Percentiles rank a stretch among this genome's conserved stretches.
Conservation (phyloP, 2,329 filamentous ascomycete species). For the Colletotrichum filicis region DNA sequence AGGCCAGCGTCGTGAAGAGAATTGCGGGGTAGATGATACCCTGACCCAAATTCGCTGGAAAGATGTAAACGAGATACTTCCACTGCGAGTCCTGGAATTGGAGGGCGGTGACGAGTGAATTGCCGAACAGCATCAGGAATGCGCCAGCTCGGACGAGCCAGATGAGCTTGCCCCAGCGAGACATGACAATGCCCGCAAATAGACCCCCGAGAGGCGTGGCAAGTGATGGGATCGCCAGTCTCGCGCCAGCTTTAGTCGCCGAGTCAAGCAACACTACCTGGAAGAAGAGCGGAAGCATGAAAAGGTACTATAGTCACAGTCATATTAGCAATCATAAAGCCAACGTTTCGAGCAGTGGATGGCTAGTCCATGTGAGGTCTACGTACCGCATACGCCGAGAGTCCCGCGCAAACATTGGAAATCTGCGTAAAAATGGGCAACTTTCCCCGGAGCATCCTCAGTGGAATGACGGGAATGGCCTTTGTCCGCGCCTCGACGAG, state of each 20-base stretch:
- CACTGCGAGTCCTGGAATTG: slow-evolving; percentile 60
- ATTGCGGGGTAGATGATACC: slow-evolving; percentile 69
- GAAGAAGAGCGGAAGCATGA: slow-evolving; percentile 78
- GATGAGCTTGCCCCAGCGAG: slow-evolving; percentile 62
- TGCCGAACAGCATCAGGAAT: slow-evolving; percentile 63
- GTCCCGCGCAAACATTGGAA: slow-evolving; percentile 69
- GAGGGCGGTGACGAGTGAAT: slow-evolving; percentile 61
- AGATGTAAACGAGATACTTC: slow-evolving; percentile 67
- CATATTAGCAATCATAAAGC: not conserved
- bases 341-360: not conserved
- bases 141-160: slow-evolving; percentile 63
- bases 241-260: slow-evolving; percentile 71
- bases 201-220: slow-evolving; percentile 68
- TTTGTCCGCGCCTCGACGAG: slow-evolving; percentile 59
- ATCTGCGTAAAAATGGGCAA: slow-evolving; percentile 66
- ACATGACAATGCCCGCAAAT: slow-evolving; percentile 68
- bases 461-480: slow-evolving; percentile 64
- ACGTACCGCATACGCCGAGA: slow-evolving; percentile 71
- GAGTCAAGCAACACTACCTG: slow-evolving; percentile 73
- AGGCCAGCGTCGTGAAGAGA: slow-evolving; percentile 70
- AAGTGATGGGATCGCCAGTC: slow-evolving; percentile 72
- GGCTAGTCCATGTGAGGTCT: no score
- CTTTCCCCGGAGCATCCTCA: slow-evolving; percentile 66
- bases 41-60: slow-evolving; percentile 68
- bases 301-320: slow-evolving; percentile 61